Base-by-base conservation (phyloP, 108 stramenopile species). In the Cyclotella sp. region DNA sequence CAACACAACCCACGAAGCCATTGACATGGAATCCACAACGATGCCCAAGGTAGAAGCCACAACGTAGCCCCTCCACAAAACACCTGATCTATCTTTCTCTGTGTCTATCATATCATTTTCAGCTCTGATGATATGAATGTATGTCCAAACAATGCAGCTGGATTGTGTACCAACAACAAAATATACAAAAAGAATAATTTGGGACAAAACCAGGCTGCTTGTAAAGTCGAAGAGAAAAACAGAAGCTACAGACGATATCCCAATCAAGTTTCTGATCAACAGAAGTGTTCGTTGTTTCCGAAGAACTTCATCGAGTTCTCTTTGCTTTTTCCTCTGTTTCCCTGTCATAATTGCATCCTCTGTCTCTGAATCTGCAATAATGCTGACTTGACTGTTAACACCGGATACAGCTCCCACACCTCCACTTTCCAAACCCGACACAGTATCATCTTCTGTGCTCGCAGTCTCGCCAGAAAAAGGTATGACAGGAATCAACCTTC, bases 1-100 rank as follows among this genome's bases (percentile, higher is more conserved):
- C 52, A 82, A 72, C 0, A 60, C 55, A 43, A 75, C 29, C 87
- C 88, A 91, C 3, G 86, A 81, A n/a, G 76, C 86, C 27, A 86
- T 10, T 0, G 91, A 85, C 89, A 88, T 82, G 27, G 81, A 71
- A 78, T 91, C 91, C 19, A 86, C 77, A 0, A 84, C 62, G 19
- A 86, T 45, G 22, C 60, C 12, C 15, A 91, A 28, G 9, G 73
- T 53, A 11, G 53, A 40, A 30, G 88, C 65, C 34, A 85, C 57
- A 14, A 91, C 14, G 26, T 62, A 87, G 14, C 81, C 91, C 58
- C 84, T 75, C 73, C 87, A 88, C 13, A 89, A 59, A 21, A 79
- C 77, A 12, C 87, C 91, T 9, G 64, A 54, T n/a, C 72, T 68
- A n/a, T 52, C 30, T 61, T 83, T 73, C 70, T 83, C 72, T 26